Base-by-base conservation (phyloP, 2,329 filamentous ascomycete species). In the Clarireedia hainanense region DNA sequence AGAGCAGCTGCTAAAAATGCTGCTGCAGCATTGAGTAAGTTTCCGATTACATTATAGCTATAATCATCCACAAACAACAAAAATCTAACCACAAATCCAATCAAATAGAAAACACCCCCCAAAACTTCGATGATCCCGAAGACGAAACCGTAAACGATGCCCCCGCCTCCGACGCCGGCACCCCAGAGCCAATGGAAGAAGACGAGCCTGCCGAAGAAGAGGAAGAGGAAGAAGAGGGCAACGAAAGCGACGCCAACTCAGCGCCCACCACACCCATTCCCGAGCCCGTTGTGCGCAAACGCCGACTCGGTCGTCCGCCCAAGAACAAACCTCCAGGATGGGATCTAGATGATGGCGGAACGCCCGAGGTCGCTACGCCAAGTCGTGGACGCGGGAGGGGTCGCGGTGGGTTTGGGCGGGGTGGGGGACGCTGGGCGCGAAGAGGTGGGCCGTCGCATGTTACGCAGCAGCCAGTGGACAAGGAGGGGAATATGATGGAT, bases 401-500 rank as follows among this genome's bases (percentile, higher is more conserved):
- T 3, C 84, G 83, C 46, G 86, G 76, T 52, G 76, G 76, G 14
- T 74, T 75, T 57, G 73, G 74, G 50, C 71, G 76, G 55, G 76
- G 77, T 58, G 80, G 79, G 52, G 83, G 83, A 20, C 74, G 89
- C 58, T 90, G 91, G 84, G 82, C 64, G n/a, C 74, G 81, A 57
- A 79, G 81, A 7, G 77, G 82, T 4, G 89, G 75, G 71, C 82
- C 85, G 14, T 85, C 86, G 40, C 89, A 91, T 66, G 84, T 89
- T 49, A 89, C 85, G 1, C 84, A 91, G 67, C 88, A 95, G 59
- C 84, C 90, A 5, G 86, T 96, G 58, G 94, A 97, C 72, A 95
- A 95, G 67, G 91, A 96, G 66, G 94, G 94, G 51, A 96, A 91
- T 57, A 84, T 90, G 72, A 86, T 92, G 73, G 88, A 94, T 67